Conservation (phyloP, 2,329 filamentous ascomycete genomes). For the Penicillium sp. region DNA sequence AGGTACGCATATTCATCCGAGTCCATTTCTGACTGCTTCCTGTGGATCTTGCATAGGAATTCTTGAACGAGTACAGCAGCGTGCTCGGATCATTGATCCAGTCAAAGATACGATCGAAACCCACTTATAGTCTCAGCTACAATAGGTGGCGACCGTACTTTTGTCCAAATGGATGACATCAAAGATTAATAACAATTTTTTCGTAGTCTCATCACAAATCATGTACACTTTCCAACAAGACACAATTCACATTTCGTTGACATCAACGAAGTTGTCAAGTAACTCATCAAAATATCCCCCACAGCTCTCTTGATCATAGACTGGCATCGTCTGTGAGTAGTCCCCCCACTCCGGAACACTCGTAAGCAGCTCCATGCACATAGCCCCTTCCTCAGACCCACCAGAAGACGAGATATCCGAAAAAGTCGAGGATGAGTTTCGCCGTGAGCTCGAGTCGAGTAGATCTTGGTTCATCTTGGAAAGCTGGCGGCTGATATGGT, state of each 20-base stretch:
- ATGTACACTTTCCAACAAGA: neutral
- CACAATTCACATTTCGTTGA: neutral
- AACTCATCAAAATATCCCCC: neutral
- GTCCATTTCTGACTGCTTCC: too few relatives aligned
- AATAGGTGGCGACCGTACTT: neutral
- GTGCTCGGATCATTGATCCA: neutral
- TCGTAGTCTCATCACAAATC: neutral
- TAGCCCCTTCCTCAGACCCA: neutral
- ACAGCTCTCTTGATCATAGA: neutral
- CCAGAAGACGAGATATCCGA: neutral
- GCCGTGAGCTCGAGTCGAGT: neutral
- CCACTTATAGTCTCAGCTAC: neutral
- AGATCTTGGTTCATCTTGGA: slow-evolving; percentile 2
- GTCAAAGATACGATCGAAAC: neutral
- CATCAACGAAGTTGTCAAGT: neutral
- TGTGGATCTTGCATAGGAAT: neutral
- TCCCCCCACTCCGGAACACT: neutral
- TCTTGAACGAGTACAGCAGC: neutral
- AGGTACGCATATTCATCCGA: too few relatives aligned
- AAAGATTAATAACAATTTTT: neutral
- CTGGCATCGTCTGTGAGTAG: neutral
- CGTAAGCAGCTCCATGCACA: neutral
- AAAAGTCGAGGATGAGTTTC: neutral
- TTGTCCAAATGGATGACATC: neutral
- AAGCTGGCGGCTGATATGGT: slow-evolving; percentile 7